phyloP scores from a whole-genome alignment of 23 red algal genomes.

The Gracilaria vermiculophylla region DNA sequence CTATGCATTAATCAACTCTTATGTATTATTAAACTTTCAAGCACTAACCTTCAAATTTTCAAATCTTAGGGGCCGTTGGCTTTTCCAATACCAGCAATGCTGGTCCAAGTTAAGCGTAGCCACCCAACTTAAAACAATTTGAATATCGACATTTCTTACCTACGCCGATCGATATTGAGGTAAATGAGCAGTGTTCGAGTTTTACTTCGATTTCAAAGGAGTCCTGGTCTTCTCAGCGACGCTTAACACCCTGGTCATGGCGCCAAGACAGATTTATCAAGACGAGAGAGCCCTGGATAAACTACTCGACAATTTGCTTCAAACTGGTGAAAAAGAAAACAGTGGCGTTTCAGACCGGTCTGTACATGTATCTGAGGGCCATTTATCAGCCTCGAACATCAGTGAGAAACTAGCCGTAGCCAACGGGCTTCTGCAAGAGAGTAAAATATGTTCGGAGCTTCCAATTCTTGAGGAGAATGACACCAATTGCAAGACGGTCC shows the following conservation, averaged over 20 bases:
- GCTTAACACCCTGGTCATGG: background rate
- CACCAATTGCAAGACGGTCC: conserved; percentile 1
- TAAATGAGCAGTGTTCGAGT: no score
- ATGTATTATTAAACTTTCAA: background rate
- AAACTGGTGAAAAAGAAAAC: background rate
- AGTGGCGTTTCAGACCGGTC: background rate
- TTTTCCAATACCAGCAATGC: background rate
- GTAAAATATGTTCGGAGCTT: conserved; percentile 4
- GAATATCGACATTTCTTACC: no score
- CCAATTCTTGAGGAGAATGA: conserved; percentile 10
- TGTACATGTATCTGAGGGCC: background rate
- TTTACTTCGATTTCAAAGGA: no score
- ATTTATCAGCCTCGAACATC: background rate
- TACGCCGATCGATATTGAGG: no score
- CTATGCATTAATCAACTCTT: no score
- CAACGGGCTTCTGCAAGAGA: conserved; percentile 5
- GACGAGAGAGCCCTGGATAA: conserved; percentile 27
- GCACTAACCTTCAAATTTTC: background rate
- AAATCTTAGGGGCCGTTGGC: background rate
- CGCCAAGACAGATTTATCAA: conserved; percentile 26
- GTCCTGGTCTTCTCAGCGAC: no score
- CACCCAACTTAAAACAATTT: no score
- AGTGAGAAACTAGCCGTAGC: background rate
- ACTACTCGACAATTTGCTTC: conserved; percentile 42
- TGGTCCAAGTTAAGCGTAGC: no score